A percentile compares a stretch with the other conserved stretches of the same genome.
Evolutionary conservation across 306 rosid species (phyloP).

Genomic region (Malus orientalis): DNA sequence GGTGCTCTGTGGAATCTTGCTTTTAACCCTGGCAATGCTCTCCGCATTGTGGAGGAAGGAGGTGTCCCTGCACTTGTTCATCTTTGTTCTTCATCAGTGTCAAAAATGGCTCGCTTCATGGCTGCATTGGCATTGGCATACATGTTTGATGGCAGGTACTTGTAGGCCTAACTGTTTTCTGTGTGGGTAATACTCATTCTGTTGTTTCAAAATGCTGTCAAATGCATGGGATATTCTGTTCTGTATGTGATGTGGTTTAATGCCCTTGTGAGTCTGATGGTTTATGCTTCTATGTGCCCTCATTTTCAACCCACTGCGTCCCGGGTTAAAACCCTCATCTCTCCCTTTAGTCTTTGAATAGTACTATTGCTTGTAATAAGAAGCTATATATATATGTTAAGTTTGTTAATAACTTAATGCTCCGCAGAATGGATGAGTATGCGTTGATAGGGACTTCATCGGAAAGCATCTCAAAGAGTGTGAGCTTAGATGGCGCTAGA

Average conservation of each 20-base stretch:
- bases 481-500: slow-evolving; percentile 90
- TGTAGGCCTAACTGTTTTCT: background rate
- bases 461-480: slow-evolving; percentile 75
- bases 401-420: background rate
- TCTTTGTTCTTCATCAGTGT: slow-evolving; percentile 86
- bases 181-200: background rate
- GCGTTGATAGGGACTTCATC: slow-evolving; percentile 65
- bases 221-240: background rate
- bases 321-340: background rate
- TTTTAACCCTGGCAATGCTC: slow-evolving; percentile 93
- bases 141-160: slow-evolving; percentile 99
- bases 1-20: slow-evolving; percentile 99
- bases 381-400: background rate
- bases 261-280: background rate
- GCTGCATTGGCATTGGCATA: slow-evolving; percentile 96
- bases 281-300: background rate
- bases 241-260: background rate
- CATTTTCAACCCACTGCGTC: background rate
- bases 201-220: background rate
- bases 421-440: slow-evolving; percentile 91
- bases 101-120: slow-evolving; percentile 99
- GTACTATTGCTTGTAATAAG: background rate
- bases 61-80: slow-evolving; percentile 93
- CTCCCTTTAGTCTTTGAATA: background rate
- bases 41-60: slow-evolving; percentile 95